Conservation (phyloP, 805 yeast genomes). For the Priceomyces medius region DNA sequence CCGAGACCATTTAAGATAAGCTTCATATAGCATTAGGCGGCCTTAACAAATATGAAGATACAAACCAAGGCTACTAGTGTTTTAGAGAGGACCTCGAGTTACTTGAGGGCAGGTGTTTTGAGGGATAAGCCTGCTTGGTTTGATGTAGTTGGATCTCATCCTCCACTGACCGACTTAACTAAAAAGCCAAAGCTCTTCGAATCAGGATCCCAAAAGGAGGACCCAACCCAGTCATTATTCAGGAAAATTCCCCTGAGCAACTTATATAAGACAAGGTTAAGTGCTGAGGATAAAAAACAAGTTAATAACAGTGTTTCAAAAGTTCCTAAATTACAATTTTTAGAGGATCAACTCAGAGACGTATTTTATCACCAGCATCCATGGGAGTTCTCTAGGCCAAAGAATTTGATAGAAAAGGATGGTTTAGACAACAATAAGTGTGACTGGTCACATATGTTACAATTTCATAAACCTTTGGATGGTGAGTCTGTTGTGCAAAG, state of each 20-base stretch:
- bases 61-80: conserved; percentile 69
- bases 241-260: conserved; percentile 17
- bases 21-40: not conserved
- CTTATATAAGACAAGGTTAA: conserved; percentile 48
- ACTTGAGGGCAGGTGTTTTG: conserved; percentile 68
- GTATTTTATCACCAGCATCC: conserved; percentile 92
- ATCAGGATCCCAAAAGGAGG: conserved; percentile 22
- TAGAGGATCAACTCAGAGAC: conserved; percentile 80
- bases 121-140: conserved; percentile 83
- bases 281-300: conserved; percentile 32
- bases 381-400: conserved; percentile 95
- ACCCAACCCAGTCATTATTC: conserved; percentile 25
- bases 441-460: conserved; percentile 82
- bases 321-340: conserved; percentile 53
- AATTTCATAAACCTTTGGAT: conserved; percentile 70
- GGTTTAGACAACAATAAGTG: conserved; percentile 54
- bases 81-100: conserved; percentile 77
- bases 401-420: conserved; percentile 71
- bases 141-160: conserved; percentile 76
- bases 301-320: conserved; percentile 43
- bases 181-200: conserved; percentile 40
- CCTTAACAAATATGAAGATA: conserved; percentile 50
- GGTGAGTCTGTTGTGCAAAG: conserved; percentile 68
- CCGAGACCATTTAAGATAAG: not conserved
- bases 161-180: conserved; percentile 68